Conservation (phyloP, 2,329 filamentous ascomycete species). For the Cucurbitaria berberidis region DNA sequence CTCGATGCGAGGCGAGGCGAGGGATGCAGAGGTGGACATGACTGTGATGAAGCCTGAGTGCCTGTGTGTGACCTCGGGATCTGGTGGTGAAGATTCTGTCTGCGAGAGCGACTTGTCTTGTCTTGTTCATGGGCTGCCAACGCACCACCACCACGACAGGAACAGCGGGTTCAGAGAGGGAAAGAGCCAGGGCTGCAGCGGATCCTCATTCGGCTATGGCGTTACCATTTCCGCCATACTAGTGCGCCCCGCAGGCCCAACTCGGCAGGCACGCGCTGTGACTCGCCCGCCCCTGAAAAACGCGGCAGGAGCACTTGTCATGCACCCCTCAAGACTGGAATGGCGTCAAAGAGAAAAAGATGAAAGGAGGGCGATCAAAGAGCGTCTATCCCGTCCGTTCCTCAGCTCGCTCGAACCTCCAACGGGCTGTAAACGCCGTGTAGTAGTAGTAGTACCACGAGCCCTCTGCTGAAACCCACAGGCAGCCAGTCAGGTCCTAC, state of each 20-base stretch:
- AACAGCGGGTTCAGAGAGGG: too few species aligned
- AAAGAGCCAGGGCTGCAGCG: neutral
- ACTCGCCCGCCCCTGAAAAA: conserved; percentile 23
- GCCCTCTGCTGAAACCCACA: conserved; percentile 11
- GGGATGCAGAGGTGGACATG: neutral
- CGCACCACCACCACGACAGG: too few species aligned
- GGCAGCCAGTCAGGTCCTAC: conserved; percentile 12
- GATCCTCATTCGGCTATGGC: conserved; percentile 16
- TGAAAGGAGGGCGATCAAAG: conserved; percentile 28
- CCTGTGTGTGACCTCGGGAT: conserved; percentile 3
- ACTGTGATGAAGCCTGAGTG: too few species aligned
- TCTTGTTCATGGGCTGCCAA: neutral
- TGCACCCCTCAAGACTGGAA: conserved; percentile 7
- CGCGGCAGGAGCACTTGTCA: conserved; percentile 4
- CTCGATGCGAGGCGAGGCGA: conserved; percentile 4
- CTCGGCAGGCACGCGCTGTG: neutral
- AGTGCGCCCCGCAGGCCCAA: neutral
- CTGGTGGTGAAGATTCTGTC: neutral
- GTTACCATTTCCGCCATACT: neutral
- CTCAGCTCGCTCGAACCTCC: neutral
- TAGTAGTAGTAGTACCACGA: too few species aligned
- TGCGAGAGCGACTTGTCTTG: neutral
- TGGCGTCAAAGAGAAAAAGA: conserved; percentile 15
- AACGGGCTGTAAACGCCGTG: neutral
- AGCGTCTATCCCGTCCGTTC: conserved; percentile 17